Evolutionary conservation across 805 yeast genomes (phyloP).

Genomic region (Candida schatavii): DNA sequence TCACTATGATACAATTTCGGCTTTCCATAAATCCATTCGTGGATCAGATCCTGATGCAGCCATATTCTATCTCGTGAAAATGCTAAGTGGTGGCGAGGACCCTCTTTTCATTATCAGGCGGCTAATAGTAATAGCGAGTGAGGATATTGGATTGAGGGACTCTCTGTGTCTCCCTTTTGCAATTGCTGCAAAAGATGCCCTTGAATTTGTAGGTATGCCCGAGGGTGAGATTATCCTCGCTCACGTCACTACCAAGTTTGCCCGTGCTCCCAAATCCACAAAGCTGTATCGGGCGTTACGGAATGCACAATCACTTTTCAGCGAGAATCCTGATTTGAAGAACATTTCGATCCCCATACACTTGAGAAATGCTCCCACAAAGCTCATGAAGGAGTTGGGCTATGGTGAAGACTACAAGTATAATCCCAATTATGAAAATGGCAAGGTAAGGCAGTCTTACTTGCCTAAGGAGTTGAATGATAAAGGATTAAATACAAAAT

Average conservation of each 20-base stretch:
- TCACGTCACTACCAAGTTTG: conserved; percentile 89
- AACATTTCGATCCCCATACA: conserved; percentile 75
- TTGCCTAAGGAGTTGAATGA: conserved; percentile 60
- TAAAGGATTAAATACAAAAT: conserved; percentile 32
- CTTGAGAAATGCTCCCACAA: conserved; percentile 92
- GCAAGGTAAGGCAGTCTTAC: conserved; percentile 70
- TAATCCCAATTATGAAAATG: conserved; percentile 76
- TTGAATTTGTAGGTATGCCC: conserved; percentile 89
- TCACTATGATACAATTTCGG: conserved; percentile 94
- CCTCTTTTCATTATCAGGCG: conserved; percentile 86
- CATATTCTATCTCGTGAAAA: conserved; percentile 76
- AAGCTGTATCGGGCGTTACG: conserved; percentile 81
- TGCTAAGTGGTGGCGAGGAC: conserved; percentile 93
- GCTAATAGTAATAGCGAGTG: conserved; percentile 93
- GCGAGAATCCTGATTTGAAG: conserved; percentile 55
- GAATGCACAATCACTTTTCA: conserved; percentile 56
- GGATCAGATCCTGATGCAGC: conserved; percentile 92
- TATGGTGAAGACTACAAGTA: conserved; percentile 85
- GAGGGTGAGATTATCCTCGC: conserved; percentile 88
- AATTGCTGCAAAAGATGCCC: conserved; percentile 78
- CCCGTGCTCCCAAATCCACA: conserved; percentile 82
- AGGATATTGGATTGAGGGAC: conserved; percentile 87
- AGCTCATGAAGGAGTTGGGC: conserved; percentile 83
- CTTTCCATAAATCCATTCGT: conserved; percentile 88
- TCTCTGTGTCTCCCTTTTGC: conserved; percentile 85